Evolutionary conservation across 1,139 yeast genomes (phyloP).

Genomic region (Wickerhamiella pararugosa): DNA sequence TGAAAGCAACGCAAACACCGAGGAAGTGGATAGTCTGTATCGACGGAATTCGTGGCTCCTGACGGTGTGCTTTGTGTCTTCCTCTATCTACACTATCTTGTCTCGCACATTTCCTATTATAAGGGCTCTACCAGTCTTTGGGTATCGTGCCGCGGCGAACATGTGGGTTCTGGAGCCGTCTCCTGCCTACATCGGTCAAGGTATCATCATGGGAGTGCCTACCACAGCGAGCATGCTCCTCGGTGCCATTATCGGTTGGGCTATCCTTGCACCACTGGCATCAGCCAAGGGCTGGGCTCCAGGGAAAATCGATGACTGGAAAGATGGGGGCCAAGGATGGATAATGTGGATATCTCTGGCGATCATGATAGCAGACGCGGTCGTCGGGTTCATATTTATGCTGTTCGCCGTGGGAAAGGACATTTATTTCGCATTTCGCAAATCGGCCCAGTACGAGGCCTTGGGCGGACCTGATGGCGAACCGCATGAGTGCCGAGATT

Average conservation of each 20-base stretch:
- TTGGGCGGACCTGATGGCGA: background rate
- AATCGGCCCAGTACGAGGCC: background rate
- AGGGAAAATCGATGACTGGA: conserved; percentile 84
- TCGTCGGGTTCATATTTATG: conserved; percentile 63
- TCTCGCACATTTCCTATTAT: conserved; percentile 64
- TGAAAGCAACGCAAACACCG: background rate
- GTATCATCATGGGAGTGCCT: conserved; percentile 91
- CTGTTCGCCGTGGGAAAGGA: conserved; percentile 20
- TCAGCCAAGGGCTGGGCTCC: conserved; percentile 68
- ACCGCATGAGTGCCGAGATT: background rate
- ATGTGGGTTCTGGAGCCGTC: conserved; percentile 89
- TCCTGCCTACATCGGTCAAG: conserved; percentile 95
- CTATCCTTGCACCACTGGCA: conserved; percentile 65
- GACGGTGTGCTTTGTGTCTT: conserved; percentile 43
- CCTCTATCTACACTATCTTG: conserved; percentile 56
- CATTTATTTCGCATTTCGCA: background rate
- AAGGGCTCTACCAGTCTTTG: conserved; percentile 61
- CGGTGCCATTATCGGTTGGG: conserved; percentile 91
- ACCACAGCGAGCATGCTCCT: conserved; percentile 84
- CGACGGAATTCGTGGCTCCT: conserved; percentile 42
- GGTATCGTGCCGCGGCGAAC: conserved; percentile 49
- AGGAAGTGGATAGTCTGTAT: conserved; percentile 9
- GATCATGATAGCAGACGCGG: conserved; percentile 85
- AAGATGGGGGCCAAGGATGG: conserved; percentile 93
- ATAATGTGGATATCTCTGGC: conserved; percentile 86